Evolutionary conservation across 352 stramenopile genomes (phyloP).

Genomic region (Aphanomyces euteiches): DNA sequence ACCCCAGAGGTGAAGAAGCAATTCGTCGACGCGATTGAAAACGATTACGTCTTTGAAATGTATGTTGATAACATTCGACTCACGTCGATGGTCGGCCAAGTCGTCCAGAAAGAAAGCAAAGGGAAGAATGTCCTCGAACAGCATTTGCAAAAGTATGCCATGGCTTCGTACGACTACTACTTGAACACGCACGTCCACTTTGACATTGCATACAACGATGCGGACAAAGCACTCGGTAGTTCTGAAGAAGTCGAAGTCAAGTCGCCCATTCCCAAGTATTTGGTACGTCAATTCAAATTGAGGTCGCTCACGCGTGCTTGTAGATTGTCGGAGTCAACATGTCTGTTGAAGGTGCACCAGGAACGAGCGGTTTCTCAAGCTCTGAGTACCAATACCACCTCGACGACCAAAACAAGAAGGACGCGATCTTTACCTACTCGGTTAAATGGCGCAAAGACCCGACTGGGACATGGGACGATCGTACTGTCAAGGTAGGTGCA

Average conservation of each 20-base stretch:
- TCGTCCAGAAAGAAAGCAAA: slow-evolving; percentile 65
- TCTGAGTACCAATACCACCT: slow-evolving; percentile 56
- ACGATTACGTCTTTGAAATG: slow-evolving; percentile 98
- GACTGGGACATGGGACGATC: slow-evolving; percentile 84
- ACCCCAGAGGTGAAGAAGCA: slow-evolving; percentile 70
- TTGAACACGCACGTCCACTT: slow-evolving; percentile 97
- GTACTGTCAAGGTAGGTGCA: slow-evolving; percentile 66
- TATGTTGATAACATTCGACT: slow-evolving; percentile 97
- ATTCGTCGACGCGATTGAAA: slow-evolving; percentile 95
- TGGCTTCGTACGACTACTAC: slow-evolving; percentile 60
- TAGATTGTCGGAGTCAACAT: slow-evolving; percentile 74
- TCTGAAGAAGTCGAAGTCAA: slow-evolving; percentile 39
- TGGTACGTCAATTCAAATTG: slow-evolving; percentile 8
- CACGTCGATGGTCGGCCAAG: slow-evolving; percentile 93
- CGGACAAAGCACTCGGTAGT: slow-evolving; percentile 82
- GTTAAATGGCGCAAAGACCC: slow-evolving; percentile 92
- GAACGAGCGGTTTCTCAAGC: background rate
- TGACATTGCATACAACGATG: slow-evolving; percentile 90
- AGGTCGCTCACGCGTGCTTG: background rate
- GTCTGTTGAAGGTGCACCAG: slow-evolving; percentile 34
- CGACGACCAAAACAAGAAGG: slow-evolving; percentile 43
- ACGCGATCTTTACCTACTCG: slow-evolving; percentile 92
- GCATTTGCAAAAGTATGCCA: slow-evolving; percentile 22
- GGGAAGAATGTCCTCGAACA: slow-evolving; percentile 39
- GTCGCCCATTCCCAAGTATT: slow-evolving; percentile 24